A percentile compares a stretch with the other conserved stretches of the same genome.
Conservation (phyloP, 1,284 basidiomycete species). For the Moesziomyces antarcticus region DNA sequence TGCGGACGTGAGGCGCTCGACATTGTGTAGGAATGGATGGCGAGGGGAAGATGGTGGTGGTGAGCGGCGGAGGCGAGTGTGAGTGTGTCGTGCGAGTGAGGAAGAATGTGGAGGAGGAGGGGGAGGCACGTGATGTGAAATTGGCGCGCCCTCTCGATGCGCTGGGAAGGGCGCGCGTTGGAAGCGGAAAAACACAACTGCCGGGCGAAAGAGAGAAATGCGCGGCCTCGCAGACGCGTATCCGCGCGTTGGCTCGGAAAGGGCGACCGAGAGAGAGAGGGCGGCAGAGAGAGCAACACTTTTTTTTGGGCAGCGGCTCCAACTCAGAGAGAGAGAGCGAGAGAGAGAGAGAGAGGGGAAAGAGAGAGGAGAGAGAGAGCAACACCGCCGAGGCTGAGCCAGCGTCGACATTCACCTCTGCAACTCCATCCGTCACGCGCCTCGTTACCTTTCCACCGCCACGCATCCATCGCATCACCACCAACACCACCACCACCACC, state of each 20-base stretch:
- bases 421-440: neutral
- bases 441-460: neutral
- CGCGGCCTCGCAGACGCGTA: constrained; percentile 1
- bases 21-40: neutral
- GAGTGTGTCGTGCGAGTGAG: constrained; percentile 25
- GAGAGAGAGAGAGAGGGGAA: no score
- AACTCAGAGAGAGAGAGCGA: no score
- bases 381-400: neutral
- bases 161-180: neutral
- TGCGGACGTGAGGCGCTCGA: constrained; percentile 6
- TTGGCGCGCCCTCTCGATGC: no score
- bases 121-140: constrained; percentile 20
- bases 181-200: constrained; percentile 6
- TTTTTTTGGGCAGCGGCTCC: neutral
- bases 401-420: neutral
- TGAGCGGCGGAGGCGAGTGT: neutral
- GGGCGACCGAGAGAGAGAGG: constrained; percentile 1
- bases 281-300: constrained; percentile 14
- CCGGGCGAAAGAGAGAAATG: constrained; percentile 10
- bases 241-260: neutral
- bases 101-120: constrained; percentile 22
- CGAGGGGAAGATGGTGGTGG: neutral
- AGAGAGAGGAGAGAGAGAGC: neutral
- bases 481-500: neutral
- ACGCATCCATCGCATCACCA: neutral